These are phyloP conservation scores for Lippia alba DNA, from an alignment of 305 asterid genomes.

Conservation along the genomic window DNA sequence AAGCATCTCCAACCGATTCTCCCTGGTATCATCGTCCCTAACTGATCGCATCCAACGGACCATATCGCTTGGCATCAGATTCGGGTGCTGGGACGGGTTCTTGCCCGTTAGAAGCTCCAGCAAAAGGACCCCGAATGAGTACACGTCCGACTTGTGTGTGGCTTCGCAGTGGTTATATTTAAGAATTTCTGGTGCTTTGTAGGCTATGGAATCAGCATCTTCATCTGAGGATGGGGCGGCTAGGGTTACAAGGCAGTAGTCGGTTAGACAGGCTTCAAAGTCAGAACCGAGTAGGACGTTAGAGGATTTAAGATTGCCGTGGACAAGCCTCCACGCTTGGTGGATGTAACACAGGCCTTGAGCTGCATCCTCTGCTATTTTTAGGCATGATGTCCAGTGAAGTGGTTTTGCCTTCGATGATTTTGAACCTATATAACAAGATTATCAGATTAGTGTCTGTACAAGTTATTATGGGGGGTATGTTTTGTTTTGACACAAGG, in stretches of 20 bases:
- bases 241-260: constrained; percentile 68
- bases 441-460: no score
- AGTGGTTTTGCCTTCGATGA: constrained; percentile 81
- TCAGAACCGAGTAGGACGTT: constrained; percentile 85
- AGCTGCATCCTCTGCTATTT: constrained; percentile 83
- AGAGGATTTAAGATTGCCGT: constrained; percentile 88
- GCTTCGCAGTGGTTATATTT: constrained; percentile 46
- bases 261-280: constrained; percentile 86
- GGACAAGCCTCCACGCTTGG: constrained; percentile 91
- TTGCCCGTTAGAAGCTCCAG: constrained; percentile 84
- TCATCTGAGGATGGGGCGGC: constrained; percentile 45
- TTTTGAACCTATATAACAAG: constrained; percentile 55
- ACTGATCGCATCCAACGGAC: constrained; percentile 66
- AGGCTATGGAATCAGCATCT: constrained; percentile 52
- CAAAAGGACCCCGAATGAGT: constrained; percentile 77
- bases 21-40: constrained; percentile 62
- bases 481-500: no score
- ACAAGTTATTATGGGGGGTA: no score
- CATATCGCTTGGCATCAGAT: constrained; percentile 53
- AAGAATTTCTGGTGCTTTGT: constrained; percentile 67
- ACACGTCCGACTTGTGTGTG: constrained; percentile 74
- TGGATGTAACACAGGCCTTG: constrained; percentile 92
- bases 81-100: constrained; percentile 67
- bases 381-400: constrained; percentile 94
- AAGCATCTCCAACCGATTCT: constrained; percentile 67